phyloP scores from a whole-genome alignment of 2,329 filamentous ascomycete species.

The Diaporthe caulivora region DNA sequence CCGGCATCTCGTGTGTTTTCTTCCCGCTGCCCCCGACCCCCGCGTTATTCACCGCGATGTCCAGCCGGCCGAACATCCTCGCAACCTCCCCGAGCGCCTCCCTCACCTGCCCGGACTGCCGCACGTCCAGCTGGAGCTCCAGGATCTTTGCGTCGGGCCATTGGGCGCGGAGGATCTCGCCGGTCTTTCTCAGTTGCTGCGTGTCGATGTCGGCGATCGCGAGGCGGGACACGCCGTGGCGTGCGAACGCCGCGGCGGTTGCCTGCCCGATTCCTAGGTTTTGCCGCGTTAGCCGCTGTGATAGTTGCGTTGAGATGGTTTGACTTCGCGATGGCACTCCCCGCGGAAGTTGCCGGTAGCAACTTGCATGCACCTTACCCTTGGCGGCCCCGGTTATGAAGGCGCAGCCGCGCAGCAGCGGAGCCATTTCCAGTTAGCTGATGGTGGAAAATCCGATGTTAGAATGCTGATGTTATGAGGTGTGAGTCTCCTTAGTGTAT shows the following conservation, averaged over 20 bases:
- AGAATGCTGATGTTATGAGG: no score
- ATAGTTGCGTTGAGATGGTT: no score
- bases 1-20: slow-evolving; percentile 1
- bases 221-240: background rate
- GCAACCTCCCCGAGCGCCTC: background rate
- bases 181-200: background rate
- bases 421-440: background rate
- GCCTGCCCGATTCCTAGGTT: background rate
- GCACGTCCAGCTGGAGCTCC: slow-evolving; percentile 21
- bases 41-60: slow-evolving; percentile 12
- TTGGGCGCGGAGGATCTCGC: background rate
- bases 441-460: no score
- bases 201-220: background rate
- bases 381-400: slow-evolving; percentile 21
- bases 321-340: background rate
- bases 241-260: background rate
- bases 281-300: background rate
- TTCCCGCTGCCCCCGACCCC: slow-evolving; percentile 1
- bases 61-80: background rate
- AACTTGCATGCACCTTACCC: background rate
- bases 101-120: background rate
- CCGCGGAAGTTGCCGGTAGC: background rate
- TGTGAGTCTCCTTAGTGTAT: no score
- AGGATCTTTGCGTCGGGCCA: background rate
- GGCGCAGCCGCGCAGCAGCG: background rate